Base-by-base conservation (phyloP, 2,329 filamentous ascomycete genomes). In the Pyricularia grisea region DNA sequence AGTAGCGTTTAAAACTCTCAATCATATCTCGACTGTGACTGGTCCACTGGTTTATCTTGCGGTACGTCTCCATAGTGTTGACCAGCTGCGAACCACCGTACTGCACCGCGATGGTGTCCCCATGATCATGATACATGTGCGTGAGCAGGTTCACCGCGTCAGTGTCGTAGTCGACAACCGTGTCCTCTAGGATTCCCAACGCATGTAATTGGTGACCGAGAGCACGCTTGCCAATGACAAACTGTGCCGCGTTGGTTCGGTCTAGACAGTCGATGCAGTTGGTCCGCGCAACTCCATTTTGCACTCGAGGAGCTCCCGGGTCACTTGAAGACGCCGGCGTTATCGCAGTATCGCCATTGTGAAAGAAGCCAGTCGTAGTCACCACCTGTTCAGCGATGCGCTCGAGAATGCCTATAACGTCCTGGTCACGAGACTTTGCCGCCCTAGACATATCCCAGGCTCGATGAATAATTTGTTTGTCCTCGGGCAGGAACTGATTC, bases 251-350 rank as follows among this genome's bases (percentile, higher is more conserved):
- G 76, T 99, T 99, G 10, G 95, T 99, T 27, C 95, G 90, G 78
- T 99, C 95, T 0, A 99, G 85, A 75, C 95, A 99, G 78, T 99
- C 95, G 74, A 99, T 98, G 77, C 95, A 99, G 76, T 99, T 99
- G 0, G 95, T 99, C 70, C 95, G 88, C 11, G 93, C 94, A 60
- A 99, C 87, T 11, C 95, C 95, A 72, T 97, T 97, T 77, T 99
- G 95, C 1, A 95, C 87, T 36, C 84, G 86, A 3, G 91, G 83
- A 3, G 87, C 83, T 17, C 60, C 60, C 3, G 60, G 60, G 60
- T 63, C 60, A 28, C 27, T 63, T 30, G 23, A 28, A 7, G 60
- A 28, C 60, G 25, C 60, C 17, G 66, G 66, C 25, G 86, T 86
- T 58, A 88, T 87, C 2, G 84, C 84, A 42, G 88, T 86, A 71